Conservation (phyloP, 2,329 filamentous ascomycete genomes). For the Lasiodiplodia theobromae region DNA sequence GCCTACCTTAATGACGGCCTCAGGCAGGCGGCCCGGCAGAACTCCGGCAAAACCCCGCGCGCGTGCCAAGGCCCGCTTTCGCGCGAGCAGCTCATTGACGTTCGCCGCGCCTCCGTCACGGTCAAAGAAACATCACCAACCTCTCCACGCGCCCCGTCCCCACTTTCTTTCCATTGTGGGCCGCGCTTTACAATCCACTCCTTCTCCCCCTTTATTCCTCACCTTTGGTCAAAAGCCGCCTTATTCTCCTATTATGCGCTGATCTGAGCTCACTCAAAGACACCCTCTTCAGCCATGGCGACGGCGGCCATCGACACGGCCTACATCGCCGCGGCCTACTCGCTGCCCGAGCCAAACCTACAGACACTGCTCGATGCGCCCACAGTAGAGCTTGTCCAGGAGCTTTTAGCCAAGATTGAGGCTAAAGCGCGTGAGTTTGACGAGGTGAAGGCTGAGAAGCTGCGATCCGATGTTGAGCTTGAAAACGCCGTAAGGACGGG, state of each 20-base stretch:
- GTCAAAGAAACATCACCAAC: slow-evolving; percentile 27
- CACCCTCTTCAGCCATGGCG: slow-evolving; percentile 59
- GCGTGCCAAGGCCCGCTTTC: slow-evolving; percentile 12
- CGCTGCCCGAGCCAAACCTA: slow-evolving; percentile 70
- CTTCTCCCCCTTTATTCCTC: slow-evolving; percentile 32
- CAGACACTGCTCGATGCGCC: slow-evolving; percentile 69
- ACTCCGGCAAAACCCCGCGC: slow-evolving; percentile 4
- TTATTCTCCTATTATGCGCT: slow-evolving; percentile 27
- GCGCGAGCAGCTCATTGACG: slow-evolving; percentile 28
- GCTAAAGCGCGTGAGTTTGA: slow-evolving; percentile 84
- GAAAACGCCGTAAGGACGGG: slow-evolving; percentile 86
- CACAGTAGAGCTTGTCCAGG: slow-evolving; percentile 78
- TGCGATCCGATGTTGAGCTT: slow-evolving; percentile 88
- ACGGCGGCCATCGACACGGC: slow-evolving; percentile 69
- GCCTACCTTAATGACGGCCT: slow-evolving; percentile 11
- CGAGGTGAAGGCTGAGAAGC: slow-evolving; percentile 82
- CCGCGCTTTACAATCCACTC: slow-evolving; percentile 29
- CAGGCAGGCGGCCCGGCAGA: background rate
- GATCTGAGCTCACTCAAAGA: slow-evolving; percentile 17
- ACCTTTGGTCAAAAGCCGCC: slow-evolving; percentile 19
- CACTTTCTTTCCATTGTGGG: slow-evolving; percentile 15
- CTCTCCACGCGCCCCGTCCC: slow-evolving; percentile 12
- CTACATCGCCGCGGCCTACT: slow-evolving; percentile 76
- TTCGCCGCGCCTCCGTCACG: slow-evolving; percentile 28
- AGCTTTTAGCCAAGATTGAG: slow-evolving; percentile 76